These are phyloP conservation scores for Tarenaya hassleriana DNA, from an alignment of 345 rosid genomes.

Conservation along the genomic window DNA sequence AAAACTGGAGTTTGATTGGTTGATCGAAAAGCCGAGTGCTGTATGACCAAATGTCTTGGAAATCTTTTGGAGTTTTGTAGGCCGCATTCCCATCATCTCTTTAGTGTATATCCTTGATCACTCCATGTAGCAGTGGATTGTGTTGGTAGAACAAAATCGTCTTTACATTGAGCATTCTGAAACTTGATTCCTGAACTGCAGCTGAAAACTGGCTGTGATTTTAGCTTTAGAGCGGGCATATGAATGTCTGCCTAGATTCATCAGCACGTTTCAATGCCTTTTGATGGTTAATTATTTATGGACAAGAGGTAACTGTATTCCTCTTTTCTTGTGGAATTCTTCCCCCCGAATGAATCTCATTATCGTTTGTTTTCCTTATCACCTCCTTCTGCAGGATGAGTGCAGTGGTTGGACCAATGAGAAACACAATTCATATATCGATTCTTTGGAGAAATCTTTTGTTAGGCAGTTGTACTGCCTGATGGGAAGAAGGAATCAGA, in stretches of 20 bases:
- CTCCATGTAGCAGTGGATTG: too few relatives aligned
- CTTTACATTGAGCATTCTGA: background rate
- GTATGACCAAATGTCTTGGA: too few relatives aligned
- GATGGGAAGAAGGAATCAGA: conserved; percentile 22
- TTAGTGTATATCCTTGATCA: too few relatives aligned
- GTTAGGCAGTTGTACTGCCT: conserved; percentile 49
- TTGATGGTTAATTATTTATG: background rate
- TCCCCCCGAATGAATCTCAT: background rate
- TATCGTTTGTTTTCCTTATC: background rate
- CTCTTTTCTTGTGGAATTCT: background rate
- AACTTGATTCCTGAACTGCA: too few relatives aligned
- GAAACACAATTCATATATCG: conserved; percentile 55
- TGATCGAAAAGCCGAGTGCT: too few relatives aligned
- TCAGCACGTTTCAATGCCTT: background rate
- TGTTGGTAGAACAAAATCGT: background rate
- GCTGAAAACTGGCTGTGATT: too few relatives aligned
- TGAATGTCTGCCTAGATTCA: too few relatives aligned
- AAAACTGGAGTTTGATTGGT: too few relatives aligned
- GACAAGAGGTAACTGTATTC: background rate
- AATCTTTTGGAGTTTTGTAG: too few relatives aligned
- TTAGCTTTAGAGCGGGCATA: too few relatives aligned
- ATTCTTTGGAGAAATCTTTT: conserved; percentile 58
- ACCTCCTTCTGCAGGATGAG: conserved; percentile 33
- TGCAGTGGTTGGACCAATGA: conserved; percentile 61
- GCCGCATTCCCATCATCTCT: too few relatives aligned